phyloP scores from a whole-genome alignment of 352 stramenopile genomes.

The Phytophthora colocasiae region DNA sequence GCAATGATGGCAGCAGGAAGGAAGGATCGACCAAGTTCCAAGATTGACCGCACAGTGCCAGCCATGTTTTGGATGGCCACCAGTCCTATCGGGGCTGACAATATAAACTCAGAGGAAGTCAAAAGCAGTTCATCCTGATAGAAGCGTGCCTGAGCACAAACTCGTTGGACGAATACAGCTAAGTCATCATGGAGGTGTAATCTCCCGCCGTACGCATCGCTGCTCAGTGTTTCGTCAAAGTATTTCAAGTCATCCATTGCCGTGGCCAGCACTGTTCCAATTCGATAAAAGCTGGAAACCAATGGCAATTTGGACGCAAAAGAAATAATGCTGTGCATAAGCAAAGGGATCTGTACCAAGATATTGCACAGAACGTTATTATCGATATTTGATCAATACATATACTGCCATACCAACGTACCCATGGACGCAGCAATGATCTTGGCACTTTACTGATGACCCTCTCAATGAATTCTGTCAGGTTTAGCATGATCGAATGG shows the following conservation, averaged over 20 bases:
- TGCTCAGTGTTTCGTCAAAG: conserved; percentile 24
- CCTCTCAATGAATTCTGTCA: conserved; percentile 78
- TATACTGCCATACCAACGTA: conserved; percentile 31
- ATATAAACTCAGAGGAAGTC: conserved; percentile 61
- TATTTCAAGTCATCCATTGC: conserved; percentile 34
- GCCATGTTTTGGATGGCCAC: conserved; percentile 38
- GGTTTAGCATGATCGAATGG: conserved; percentile 84
- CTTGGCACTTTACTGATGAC: conserved; percentile 46
- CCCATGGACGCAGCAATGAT: conserved; percentile 49
- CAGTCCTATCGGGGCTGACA: conserved; percentile 57
- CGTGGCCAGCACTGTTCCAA: conserved; percentile 50
- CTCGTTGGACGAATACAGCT: conserved; percentile 47
- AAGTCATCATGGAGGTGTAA: conserved; percentile 38
- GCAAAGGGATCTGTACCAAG: conserved; percentile 38
- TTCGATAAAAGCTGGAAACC: conserved; percentile 71
- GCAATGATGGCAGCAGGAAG: conserved; percentile 66
- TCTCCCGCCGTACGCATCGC: background rate
- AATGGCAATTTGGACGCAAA: conserved; percentile 43
- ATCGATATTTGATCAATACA: background rate
- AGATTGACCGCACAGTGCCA: conserved; percentile 50
- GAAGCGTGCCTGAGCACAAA: conserved; percentile 64
- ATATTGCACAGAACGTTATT: conserved; percentile 5
- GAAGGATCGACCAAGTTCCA: conserved; percentile 73
- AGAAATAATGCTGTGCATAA: conserved; percentile 46
- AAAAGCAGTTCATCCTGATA: conserved; percentile 85